Evolutionary conservation across 345 rosid species (phyloP).

Genomic region (Erysimum cheiranthoides): DNA sequence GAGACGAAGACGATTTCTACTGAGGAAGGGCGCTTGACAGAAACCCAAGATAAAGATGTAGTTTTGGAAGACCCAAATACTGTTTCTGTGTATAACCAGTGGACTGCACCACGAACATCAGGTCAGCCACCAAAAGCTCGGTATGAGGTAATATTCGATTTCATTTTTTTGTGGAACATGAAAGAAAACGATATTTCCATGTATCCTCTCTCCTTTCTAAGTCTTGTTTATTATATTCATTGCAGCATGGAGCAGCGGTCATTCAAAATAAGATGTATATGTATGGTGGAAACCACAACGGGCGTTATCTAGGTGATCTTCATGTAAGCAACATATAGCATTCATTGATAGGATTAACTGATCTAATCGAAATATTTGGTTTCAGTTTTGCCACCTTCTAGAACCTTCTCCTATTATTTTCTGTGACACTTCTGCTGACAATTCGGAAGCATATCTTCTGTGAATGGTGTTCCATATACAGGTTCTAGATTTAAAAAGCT

Average conservation of each 20-base stretch:
- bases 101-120: slow-evolving; percentile 69
- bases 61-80: slow-evolving; percentile 77
- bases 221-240: slow-evolving; percentile 21
- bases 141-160: slow-evolving; percentile 65
- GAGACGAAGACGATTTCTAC: slow-evolving; percentile 63
- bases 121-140: slow-evolving; percentile 86
- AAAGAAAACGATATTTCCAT: neutral
- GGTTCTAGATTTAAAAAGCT: slow-evolving; percentile 88
- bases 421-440: slow-evolving; percentile 7
- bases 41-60: slow-evolving; percentile 86
- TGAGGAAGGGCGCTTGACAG: slow-evolving; percentile 60
- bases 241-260: slow-evolving; percentile 90
- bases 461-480: slow-evolving; percentile 50
- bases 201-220: slow-evolving; percentile 33
- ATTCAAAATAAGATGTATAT: slow-evolving; percentile 88
- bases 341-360: neutral
- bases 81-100: slow-evolving; percentile 77
- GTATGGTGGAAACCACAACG: slow-evolving; percentile 94
- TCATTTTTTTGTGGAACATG: slow-evolving; percentile 13
- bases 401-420: slow-evolving; percentile 16
- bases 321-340: slow-evolving; percentile 63
- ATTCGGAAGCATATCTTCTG: slow-evolving; percentile 16
- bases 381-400: slow-evolving; percentile 1
- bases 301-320: slow-evolving; percentile 89
- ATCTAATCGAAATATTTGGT: slow-evolving; percentile 1